Conservation (phyloP, 2,329 filamentous ascomycete genomes). For the Arthroderma sp. region DNA sequence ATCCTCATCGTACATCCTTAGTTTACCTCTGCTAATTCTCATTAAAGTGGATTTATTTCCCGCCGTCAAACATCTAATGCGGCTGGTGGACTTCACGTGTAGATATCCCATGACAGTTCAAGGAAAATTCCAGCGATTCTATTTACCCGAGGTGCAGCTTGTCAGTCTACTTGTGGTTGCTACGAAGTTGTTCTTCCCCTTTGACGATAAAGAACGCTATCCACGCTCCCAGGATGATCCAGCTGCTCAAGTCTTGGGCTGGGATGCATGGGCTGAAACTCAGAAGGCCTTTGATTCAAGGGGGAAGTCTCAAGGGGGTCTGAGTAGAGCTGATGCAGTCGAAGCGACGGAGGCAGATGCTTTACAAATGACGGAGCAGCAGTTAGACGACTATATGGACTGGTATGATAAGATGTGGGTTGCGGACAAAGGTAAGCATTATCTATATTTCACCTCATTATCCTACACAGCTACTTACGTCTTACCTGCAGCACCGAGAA, state of each 20-base stretch:
- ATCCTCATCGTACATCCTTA: neutral
- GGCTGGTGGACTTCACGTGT: conserved; percentile 45
- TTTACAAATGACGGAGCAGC: conserved; percentile 44
- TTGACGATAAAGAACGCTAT: conserved; percentile 45
- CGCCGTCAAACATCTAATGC: conserved; percentile 45
- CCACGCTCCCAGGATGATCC: conserved; percentile 42
- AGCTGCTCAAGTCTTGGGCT: conserved; percentile 51
- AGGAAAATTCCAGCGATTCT: conserved; percentile 31
- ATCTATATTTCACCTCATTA: neutral
- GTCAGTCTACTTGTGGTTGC: conserved; percentile 59
- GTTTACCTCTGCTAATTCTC: conserved; percentile 8
- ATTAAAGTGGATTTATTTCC: conserved; percentile 27
- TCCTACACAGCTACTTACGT: neutral
- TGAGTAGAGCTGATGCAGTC: conserved; percentile 37
- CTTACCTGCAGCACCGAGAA: neutral
- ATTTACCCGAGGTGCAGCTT: conserved; percentile 63
- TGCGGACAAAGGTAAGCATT: conserved; percentile 18
- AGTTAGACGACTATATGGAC: conserved; percentile 64
- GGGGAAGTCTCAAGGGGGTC: conserved; percentile 18
- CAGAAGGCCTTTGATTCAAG: conserved; percentile 30
- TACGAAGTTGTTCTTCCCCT: conserved; percentile 66
- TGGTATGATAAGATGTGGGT: conserved; percentile 60
- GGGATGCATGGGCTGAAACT: conserved; percentile 52
- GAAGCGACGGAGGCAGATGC: conserved; percentile 50
- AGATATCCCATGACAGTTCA: conserved; percentile 31